These are phyloP conservation scores for Saitozyma podzolica DNA, from an alignment of 768 basidiomycete genomes.

Conservation along the genomic window DNA sequence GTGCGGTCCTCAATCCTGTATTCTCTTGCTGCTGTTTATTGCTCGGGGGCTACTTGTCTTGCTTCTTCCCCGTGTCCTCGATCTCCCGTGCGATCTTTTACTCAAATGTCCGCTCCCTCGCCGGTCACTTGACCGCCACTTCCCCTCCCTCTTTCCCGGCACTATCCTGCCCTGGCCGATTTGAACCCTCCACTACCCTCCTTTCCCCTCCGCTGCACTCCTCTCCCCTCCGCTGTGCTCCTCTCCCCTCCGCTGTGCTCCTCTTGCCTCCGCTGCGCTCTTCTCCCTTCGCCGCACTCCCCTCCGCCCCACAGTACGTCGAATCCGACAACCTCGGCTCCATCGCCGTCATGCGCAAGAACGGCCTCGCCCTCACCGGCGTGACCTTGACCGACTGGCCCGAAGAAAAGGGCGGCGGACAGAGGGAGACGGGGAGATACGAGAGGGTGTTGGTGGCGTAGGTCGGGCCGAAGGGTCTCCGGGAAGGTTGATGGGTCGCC, in stretches of 20 bases:
- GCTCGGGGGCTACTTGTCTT: too few species aligned
- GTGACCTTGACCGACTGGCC: conserved; percentile 10
- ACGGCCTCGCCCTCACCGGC: conserved; percentile 6
- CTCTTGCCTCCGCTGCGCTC: neutral
- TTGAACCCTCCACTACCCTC: neutral
- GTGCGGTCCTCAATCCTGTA: too few species aligned
- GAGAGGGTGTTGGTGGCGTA: conserved; percentile 4
- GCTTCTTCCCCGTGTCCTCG: too few species aligned
- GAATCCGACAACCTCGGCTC: conserved; percentile 10
- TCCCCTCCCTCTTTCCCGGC: too few species aligned
- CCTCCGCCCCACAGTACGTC: neutral
- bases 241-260: neutral
- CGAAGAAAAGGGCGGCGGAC: conserved; percentile 18
- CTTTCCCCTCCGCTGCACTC: neutral
- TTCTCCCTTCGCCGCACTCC: neutral
- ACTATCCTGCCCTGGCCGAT: too few species aligned
- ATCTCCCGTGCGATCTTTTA: too few species aligned
- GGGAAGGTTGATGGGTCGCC: too few species aligned
- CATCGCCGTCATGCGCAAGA: conserved; percentile 4
- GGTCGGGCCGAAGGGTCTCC: too few species aligned
- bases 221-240: neutral
- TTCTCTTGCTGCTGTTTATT: too few species aligned
- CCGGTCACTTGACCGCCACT: too few species aligned
- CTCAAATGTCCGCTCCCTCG: too few species aligned
- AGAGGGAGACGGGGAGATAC: conserved; percentile 8